These are phyloP conservation scores for Kazachstania viticola DNA, from an alignment of 805 yeast species.

Conservation along the genomic window DNA sequence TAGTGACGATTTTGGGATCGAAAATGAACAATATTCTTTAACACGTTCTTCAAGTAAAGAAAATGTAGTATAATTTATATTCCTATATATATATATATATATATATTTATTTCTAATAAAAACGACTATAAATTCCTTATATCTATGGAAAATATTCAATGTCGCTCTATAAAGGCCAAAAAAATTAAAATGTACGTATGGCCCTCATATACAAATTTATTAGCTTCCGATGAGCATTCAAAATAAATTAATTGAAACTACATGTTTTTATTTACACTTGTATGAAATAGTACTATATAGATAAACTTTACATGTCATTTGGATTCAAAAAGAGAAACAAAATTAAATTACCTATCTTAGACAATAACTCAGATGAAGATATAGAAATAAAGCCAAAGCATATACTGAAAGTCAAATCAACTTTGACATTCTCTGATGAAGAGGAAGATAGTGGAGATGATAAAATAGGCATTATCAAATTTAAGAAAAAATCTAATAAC, in stretches of 20 bases:
- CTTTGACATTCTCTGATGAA: not conserved
- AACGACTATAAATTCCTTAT: too few relatives aligned
- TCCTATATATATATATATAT: too few relatives aligned
- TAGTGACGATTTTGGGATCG: not conserved
- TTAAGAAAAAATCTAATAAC: not conserved
- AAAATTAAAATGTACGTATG: too few relatives aligned
- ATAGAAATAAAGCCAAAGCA: too few relatives aligned
- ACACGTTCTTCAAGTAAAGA: constrained; percentile 13
- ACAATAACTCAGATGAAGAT: not conserved
- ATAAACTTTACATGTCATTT: not conserved
- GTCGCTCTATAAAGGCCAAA: too few relatives aligned
- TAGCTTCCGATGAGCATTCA: too few relatives aligned
- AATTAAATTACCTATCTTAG: constrained; percentile 3
- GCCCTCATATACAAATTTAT: too few relatives aligned
- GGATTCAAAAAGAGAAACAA: constrained; percentile 4
- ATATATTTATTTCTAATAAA: too few relatives aligned
- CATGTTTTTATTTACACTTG: too few relatives aligned
- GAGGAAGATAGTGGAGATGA: constrained; percentile 1
- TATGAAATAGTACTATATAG: too few relatives aligned
- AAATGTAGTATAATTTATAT: constrained; percentile 1
- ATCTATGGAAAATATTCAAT: too few relatives aligned
- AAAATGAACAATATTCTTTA: not conserved
- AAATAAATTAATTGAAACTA: too few relatives aligned
- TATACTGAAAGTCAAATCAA: not conserved
- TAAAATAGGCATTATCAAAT: not conserved